Conservation (phyloP, 192 early-diverging fungal species). For the Backusella australiensis region DNA sequence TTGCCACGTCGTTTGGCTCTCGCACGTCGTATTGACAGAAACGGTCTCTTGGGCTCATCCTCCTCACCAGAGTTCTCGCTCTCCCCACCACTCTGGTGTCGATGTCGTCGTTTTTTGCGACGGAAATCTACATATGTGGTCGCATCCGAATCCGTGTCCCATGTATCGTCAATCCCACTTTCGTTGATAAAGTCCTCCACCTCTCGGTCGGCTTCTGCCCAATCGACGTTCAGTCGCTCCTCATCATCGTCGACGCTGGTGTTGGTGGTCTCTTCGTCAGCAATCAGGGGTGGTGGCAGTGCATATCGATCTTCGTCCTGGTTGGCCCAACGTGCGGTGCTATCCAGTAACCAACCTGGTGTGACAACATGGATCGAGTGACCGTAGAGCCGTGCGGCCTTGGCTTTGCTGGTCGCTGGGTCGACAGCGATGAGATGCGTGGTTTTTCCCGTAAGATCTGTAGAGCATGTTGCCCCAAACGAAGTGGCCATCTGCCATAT, state of each 20-base stretch:
- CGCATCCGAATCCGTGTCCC: slow-evolving; percentile 34
- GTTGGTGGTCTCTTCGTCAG: neutral
- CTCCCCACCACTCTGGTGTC: slow-evolving; percentile 23
- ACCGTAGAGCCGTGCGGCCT: slow-evolving; percentile 50
- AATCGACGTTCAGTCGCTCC: slow-evolving; percentile 38
- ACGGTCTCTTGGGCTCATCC: neutral
- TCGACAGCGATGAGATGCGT: slow-evolving; percentile 92
- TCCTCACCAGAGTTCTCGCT: slow-evolving; percentile 15
- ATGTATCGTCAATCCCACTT: slow-evolving; percentile 34
- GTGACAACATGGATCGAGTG: slow-evolving; percentile 49
- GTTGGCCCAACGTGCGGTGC: slow-evolving; percentile 65
- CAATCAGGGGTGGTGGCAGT: slow-evolving; percentile 9
- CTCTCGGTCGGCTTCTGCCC: slow-evolving; percentile 39
- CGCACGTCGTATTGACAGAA: neutral
- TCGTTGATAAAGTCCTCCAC: slow-evolving; percentile 32
- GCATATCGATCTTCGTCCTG: slow-evolving; percentile 68
- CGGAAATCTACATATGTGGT: neutral
- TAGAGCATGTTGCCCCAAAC: slow-evolving; percentile 82
- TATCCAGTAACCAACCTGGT: slow-evolving; percentile 69
- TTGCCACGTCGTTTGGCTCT: neutral
- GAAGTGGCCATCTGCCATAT: slow-evolving; percentile 75
- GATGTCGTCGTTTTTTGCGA: slow-evolving; percentile 12
- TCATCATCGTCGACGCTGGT: slow-evolving; percentile 25
- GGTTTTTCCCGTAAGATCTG: slow-evolving; percentile 54
- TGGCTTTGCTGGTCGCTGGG: slow-evolving; percentile 79